Percentiles rank a stretch among this genome's conserved stretches.
Conservation (phyloP, 106 monocot species). For the Allium cepa region DNA sequence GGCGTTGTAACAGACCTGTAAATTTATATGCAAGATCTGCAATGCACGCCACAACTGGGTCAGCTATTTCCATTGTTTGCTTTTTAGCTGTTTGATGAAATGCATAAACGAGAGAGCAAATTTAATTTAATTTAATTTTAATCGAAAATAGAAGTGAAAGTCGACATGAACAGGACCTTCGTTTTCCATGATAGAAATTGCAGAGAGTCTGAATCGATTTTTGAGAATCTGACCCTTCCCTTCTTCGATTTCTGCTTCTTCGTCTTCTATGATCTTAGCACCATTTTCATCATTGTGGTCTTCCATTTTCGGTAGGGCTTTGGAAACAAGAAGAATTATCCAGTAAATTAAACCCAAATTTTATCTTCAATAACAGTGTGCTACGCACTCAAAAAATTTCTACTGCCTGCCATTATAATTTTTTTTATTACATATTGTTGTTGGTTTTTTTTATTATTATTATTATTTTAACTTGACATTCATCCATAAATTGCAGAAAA, state of each 20-base stretch:
- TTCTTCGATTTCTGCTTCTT: conserved; percentile 21
- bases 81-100: conserved; percentile 39
- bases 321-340: too few relatives aligned
- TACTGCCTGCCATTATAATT: too few relatives aligned
- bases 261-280: conserved; percentile 7
- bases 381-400: too few relatives aligned
- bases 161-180: conserved; percentile 27
- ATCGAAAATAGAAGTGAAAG: background rate
- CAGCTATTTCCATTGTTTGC: conserved; percentile 44
- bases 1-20: conserved; percentile 29
- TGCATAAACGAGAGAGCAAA: background rate
- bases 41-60: conserved; percentile 65
- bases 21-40: conserved; percentile 61
- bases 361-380: too few relatives aligned
- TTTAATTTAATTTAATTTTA: background rate
- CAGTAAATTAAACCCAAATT: too few relatives aligned
- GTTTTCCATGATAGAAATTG: conserved; percentile 51
- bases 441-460: too few relatives aligned
- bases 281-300: too few relatives aligned
- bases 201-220: conserved; percentile 72
- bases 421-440: too few relatives aligned
- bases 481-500: too few relatives aligned
- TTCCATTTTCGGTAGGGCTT: too few relatives aligned
- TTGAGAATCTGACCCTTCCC: conserved; percentile 43
- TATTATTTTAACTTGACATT: too few relatives aligned